Conservation (phyloP, 306 rosid species). For the Mimosa pudica region DNA sequence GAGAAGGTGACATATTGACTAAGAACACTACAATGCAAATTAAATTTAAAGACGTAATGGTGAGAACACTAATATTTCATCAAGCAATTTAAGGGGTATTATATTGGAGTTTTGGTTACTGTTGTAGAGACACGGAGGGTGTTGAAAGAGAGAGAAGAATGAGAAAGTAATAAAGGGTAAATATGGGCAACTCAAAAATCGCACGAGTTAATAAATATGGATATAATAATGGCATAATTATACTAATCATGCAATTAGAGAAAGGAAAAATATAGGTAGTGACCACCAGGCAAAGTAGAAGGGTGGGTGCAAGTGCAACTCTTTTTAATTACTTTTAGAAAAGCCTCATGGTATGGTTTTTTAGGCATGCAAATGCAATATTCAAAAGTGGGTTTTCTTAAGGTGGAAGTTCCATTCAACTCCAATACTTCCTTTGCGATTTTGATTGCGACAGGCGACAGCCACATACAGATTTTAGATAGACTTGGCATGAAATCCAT, state of each 20-base stretch:
- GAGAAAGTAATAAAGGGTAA: not conserved
- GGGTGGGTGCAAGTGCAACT: not conserved
- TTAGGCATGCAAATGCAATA: not conserved
- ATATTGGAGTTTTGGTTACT: not conserved
- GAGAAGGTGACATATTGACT: not conserved
- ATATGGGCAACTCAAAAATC: not conserved
- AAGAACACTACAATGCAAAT: not conserved
- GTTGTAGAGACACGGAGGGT: not conserved
- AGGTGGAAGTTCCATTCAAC: slow-evolving; percentile 46
- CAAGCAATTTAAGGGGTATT: not conserved
- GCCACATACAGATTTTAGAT: slow-evolving; percentile 35
- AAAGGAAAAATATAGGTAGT: not conserved
- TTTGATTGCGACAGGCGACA: slow-evolving; percentile 69
- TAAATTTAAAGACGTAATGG: not conserved
- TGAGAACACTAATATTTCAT: not conserved
- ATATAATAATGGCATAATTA: not conserved
- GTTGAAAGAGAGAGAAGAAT: not conserved
- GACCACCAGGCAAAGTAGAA: not conserved
- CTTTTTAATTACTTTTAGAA: not conserved
- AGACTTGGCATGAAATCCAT: no score
- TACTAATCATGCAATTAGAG: slow-evolving; percentile 32
- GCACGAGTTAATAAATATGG: not conserved
- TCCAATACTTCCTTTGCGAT: not conserved
- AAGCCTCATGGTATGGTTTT: not conserved
- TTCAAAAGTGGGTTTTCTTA: slow-evolving; percentile 42